phyloP scores from a whole-genome alignment of 176 grass and related monocot species.

The Musa schizocarpa region DNA sequence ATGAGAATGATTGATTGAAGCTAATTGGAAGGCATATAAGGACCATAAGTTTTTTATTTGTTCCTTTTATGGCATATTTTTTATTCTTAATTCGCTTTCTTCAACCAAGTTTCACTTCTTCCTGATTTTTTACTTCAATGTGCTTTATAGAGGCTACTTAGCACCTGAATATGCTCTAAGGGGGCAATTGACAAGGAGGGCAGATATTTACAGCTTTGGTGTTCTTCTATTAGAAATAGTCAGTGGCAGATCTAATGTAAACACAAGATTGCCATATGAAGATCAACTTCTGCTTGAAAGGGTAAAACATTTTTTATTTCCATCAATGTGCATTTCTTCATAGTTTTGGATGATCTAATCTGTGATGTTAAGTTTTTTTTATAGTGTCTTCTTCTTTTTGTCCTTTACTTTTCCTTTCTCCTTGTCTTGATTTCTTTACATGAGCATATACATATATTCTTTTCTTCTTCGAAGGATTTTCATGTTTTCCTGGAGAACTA shows the following conservation, averaged over 20 bases:
- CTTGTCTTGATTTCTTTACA: neutral
- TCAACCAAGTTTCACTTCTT: neutral
- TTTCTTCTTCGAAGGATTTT: neutral
- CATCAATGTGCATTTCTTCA: too few species aligned
- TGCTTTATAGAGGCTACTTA: conserved; percentile 34
- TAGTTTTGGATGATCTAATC: neutral
- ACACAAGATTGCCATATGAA: conserved; percentile 41
- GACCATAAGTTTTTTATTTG: neutral
- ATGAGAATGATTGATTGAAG: neutral
- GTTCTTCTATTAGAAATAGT: conserved; percentile 63
- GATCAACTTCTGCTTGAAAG: conserved; percentile 70
- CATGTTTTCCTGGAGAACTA: too few species aligned
- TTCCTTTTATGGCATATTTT: neutral
- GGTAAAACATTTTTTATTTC: conserved; percentile 33
- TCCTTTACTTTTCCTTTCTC: neutral
- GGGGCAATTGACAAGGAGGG: conserved; percentile 54
- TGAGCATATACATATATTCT: neutral
- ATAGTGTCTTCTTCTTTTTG: neutral
- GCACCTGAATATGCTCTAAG: conserved; percentile 66
- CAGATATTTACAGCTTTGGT: conserved; percentile 56
- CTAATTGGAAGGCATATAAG: too few species aligned
- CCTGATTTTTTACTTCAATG: neutral
- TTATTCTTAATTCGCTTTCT: neutral
- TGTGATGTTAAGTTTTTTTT: neutral
- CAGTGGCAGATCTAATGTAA: conserved; percentile 55